Conservation (phyloP, 352 stramenopile species). For the Phytophthora colocasiae region DNA sequence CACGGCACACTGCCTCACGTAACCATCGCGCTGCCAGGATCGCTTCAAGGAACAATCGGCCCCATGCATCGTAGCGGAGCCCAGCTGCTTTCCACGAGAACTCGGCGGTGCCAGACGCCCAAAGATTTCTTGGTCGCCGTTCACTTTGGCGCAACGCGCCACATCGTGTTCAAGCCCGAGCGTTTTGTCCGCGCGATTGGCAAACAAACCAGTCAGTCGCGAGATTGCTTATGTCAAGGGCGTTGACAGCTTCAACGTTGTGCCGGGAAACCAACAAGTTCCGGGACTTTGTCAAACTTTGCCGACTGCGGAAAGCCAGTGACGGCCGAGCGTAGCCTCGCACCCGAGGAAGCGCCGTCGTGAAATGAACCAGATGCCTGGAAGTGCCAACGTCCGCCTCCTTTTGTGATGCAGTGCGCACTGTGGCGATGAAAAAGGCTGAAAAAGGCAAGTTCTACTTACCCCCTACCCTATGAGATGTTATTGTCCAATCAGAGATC, state of each 20-base stretch:
- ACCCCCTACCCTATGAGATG: not conserved
- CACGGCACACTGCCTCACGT: constrained; percentile 9
- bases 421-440: constrained; percentile 1
- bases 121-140: constrained; percentile 19
- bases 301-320: constrained; percentile 3
- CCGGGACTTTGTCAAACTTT: not conserved
- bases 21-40: constrained; percentile 18
- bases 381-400: not conserved
- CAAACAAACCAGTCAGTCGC: constrained; percentile 19
- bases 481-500: not conserved
- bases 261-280: not conserved
- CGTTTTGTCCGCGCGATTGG: constrained; percentile 9
- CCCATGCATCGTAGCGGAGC: not conserved
- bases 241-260: constrained; percentile 23
- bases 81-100: constrained; percentile 40
- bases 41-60: constrained; percentile 29
- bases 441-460: constrained; percentile 3
- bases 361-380: constrained; percentile 4
- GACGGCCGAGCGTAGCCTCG: not conserved
- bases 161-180: constrained; percentile 22
- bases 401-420: constrained; percentile 8
- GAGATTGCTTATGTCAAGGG: constrained; percentile 31
- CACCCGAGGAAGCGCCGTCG: not conserved
- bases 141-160: constrained; percentile 12
- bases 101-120: constrained; percentile 26